Evolutionary conservation across 768 basidiomycete genomes (phyloP).

Genomic region (Pluteus cervinus): DNA sequence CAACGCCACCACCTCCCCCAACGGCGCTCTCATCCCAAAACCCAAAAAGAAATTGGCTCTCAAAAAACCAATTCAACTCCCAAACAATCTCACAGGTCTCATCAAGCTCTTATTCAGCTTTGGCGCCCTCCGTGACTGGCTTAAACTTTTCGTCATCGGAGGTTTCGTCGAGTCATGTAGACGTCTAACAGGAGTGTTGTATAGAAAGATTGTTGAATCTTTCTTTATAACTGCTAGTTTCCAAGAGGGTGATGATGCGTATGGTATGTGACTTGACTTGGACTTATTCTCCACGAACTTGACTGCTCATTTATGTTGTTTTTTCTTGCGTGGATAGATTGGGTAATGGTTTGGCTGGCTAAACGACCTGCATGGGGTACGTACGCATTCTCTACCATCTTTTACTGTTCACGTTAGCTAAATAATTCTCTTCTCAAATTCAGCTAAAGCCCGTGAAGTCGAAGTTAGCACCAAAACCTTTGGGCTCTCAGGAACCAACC

Average conservation of each 20-base stretch:
- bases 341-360: slow-evolving; percentile 70
- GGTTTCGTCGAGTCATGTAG: slow-evolving; percentile 54
- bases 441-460: slow-evolving; percentile 39
- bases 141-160: slow-evolving; percentile 58
- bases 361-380: slow-evolving; percentile 54
- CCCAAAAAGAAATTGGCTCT: too few species aligned
- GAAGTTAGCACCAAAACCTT: slow-evolving; percentile 41
- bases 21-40: too few species aligned
- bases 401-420: slow-evolving; percentile 7
- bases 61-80: too few species aligned
- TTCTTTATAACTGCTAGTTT: slow-evolving; percentile 63
- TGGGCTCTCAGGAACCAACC: slow-evolving; percentile 24
- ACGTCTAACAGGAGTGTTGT: slow-evolving; percentile 35
- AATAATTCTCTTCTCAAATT: slow-evolving; percentile 11
- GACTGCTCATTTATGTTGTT: slow-evolving; percentile 1
- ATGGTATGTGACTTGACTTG: slow-evolving; percentile 41
- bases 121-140: slow-evolving; percentile 55
- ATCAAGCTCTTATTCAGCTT: slow-evolving; percentile 43
- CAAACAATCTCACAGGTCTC: slow-evolving; percentile 24
- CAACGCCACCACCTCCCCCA: too few species aligned
- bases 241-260: slow-evolving; percentile 51
- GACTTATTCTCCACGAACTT: slow-evolving; percentile 1
- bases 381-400: slow-evolving; percentile 14
- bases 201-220: slow-evolving; percentile 37
- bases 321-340: slow-evolving; percentile 32